Conservation (phyloP, 78 protist species). For the Neovahlkampfia damariscottae region DNA sequence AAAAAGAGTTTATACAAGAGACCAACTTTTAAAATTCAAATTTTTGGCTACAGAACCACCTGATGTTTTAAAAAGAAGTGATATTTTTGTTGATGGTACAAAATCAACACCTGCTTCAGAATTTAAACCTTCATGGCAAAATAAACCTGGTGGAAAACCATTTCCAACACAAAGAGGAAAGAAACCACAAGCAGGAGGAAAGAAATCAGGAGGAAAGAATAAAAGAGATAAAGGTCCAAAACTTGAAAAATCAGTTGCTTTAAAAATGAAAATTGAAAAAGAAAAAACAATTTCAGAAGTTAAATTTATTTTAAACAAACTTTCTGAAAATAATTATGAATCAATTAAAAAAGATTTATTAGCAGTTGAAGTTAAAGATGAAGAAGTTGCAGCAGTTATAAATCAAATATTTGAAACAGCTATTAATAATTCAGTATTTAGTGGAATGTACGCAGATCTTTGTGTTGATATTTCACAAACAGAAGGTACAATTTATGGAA, state of each 20-base stretch:
- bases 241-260: not conserved
- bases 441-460: slow-evolving; percentile 15
- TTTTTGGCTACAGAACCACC: not conserved
- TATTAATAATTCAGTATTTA: slow-evolving; percentile 1
- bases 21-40: not conserved
- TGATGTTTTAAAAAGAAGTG: not conserved
- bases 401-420: slow-evolving; percentile 9
- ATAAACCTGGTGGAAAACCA: too few relatives aligned
- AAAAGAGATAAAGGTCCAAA: not conserved
- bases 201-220: not conserved
- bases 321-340: slow-evolving; percentile 1
- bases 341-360: not conserved
- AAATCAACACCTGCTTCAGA: not conserved
- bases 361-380: not conserved
- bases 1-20: not conserved
- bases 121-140: not conserved
- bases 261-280: not conserved
- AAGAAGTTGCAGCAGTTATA: not conserved
- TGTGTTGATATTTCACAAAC: not conserved
- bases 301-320: slow-evolving; percentile 1
- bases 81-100: not conserved
- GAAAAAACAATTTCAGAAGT: not conserved
- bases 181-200: not conserved
- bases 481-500: not conserved
- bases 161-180: not conserved